phyloP scores from a whole-genome alignment of 2,329 filamentous ascomycete genomes.

The Davidsoniella australis region DNA sequence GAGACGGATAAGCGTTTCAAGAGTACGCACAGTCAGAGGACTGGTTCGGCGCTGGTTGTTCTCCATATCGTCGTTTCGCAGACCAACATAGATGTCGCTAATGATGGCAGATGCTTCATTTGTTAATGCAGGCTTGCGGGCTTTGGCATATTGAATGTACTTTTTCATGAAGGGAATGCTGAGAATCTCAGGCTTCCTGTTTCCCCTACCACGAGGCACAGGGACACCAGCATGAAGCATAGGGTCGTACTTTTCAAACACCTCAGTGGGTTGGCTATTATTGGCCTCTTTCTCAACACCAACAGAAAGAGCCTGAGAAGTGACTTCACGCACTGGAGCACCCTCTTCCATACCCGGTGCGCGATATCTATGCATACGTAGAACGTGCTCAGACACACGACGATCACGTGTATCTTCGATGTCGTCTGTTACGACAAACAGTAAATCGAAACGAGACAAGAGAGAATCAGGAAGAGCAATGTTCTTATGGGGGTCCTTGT shows the following conservation, averaged over 20 bases:
- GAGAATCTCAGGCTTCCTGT: constrained; percentile 69
- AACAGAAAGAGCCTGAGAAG: constrained; percentile 69
- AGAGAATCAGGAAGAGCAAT: constrained; percentile 94
- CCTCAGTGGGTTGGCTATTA: constrained; percentile 60
- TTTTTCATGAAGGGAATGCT: constrained; percentile 99
- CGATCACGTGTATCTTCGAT: constrained; percentile 88
- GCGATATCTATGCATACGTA: constrained; percentile 93
- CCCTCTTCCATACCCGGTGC: constrained; percentile 87
- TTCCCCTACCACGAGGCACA: constrained; percentile 55
- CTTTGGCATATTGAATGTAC: constrained; percentile 97
- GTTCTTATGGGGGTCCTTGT: constrained; percentile 97
- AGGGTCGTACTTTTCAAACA: constrained; percentile 89
- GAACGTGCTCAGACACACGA: constrained; percentile 84
- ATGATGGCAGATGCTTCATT: constrained; percentile 87
- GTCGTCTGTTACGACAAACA: constrained; percentile 95
- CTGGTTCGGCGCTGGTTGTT: constrained; percentile 86
- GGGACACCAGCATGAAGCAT: constrained; percentile 91
- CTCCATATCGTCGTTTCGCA: constrained; percentile 91
- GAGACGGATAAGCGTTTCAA: constrained; percentile 95
- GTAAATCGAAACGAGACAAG: constrained; percentile 91
- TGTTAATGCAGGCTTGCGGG: constrained; percentile 73
- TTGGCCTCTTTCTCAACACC: constrained; percentile 63
- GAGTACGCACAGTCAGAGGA: constrained; percentile 88
- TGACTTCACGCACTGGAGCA: constrained; percentile 78
- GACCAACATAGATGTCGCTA: constrained; percentile 72